Evolutionary conservation across 2,329 filamentous ascomycete species (phyloP).

Genomic region (Arthrinium puccinioides): DNA sequence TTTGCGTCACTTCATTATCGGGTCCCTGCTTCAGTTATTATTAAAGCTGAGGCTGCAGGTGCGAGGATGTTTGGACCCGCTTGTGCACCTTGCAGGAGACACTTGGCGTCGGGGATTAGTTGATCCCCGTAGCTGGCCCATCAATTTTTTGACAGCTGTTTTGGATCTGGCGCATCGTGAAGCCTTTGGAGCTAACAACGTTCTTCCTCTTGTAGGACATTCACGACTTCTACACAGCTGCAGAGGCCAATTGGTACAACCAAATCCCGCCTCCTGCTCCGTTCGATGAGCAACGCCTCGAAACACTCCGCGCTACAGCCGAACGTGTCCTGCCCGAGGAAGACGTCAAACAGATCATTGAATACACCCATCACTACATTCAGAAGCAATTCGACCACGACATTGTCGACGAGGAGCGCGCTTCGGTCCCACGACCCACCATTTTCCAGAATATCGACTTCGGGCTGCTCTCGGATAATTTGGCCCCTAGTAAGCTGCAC

Average conservation of each 20-base stretch:
- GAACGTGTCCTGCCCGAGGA: background rate
- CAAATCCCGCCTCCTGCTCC: background rate
- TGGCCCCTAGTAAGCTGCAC: too few relatives aligned
- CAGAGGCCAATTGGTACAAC: background rate
- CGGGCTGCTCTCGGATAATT: background rate
- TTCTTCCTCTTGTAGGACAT: background rate
- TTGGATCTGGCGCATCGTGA: background rate
- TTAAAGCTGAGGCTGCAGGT: background rate
- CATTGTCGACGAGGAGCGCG: background rate
- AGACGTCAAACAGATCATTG: background rate
- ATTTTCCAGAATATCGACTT: background rate
- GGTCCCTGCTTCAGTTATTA: background rate
- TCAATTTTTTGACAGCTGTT: background rate
- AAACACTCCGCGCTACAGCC: background rate
- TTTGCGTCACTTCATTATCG: background rate
- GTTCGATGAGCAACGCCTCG: background rate
- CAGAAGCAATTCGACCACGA: background rate
- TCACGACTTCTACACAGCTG: background rate
- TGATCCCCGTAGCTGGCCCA: background rate
- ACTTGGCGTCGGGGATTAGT: background rate
- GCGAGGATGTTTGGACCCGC: background rate
- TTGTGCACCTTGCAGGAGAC: background rate
- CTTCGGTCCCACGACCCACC: background rate
- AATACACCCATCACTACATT: background rate
- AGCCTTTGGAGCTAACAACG: background rate